phyloP scores from a whole-genome alignment of 2,329 filamentous ascomycete genomes.

The Bimuria novae-zelandiae region DNA sequence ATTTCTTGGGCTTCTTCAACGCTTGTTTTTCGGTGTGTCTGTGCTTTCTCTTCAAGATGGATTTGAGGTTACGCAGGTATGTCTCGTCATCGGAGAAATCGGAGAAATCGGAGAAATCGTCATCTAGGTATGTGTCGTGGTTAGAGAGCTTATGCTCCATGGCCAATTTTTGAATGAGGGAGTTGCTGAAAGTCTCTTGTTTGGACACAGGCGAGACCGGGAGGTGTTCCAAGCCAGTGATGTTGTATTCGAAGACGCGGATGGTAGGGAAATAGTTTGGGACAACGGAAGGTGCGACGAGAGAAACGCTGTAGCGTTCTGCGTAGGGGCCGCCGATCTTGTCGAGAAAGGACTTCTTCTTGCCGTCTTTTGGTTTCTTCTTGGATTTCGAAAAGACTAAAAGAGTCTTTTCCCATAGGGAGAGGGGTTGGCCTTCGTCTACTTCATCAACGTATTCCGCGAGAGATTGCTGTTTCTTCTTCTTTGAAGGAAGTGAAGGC shows the following conservation, averaged over 20 bases:
- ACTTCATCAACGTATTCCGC: conserved; percentile 18
- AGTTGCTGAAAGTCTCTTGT: neutral
- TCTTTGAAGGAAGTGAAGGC: conserved; percentile 52
- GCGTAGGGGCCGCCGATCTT: conserved; percentile 79
- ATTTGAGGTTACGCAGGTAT: conserved; percentile 48
- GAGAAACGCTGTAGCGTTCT: conserved; percentile 80
- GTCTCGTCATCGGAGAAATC: conserved; percentile 34
- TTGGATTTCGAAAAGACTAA: conserved; percentile 14
- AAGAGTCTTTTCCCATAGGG: conserved; percentile 27
- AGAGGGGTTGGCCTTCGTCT: conserved; percentile 20
- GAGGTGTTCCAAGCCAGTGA: conserved; percentile 69
- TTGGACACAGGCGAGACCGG: conserved; percentile 13
- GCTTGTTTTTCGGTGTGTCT: conserved; percentile 40
- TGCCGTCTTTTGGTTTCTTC: conserved; percentile 39
- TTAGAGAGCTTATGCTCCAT: conserved; percentile 15
- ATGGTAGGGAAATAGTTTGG: conserved; percentile 91
- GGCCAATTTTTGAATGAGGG: conserved; percentile 13
- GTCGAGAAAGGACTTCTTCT: conserved; percentile 64
- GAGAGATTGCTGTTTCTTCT: conserved; percentile 18
- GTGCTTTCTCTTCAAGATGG: conserved; percentile 53
- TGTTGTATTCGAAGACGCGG: conserved; percentile 94
- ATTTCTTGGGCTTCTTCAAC: conserved; percentile 42
- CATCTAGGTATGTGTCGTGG: conserved; percentile 40
- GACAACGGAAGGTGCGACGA: conserved; percentile 85
- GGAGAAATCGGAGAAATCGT: too few relatives aligned